Evolutionary conservation across 495 filamentous ascomycete genomes (phyloP).

Genomic region (Elasticomyces elasticus): DNA sequence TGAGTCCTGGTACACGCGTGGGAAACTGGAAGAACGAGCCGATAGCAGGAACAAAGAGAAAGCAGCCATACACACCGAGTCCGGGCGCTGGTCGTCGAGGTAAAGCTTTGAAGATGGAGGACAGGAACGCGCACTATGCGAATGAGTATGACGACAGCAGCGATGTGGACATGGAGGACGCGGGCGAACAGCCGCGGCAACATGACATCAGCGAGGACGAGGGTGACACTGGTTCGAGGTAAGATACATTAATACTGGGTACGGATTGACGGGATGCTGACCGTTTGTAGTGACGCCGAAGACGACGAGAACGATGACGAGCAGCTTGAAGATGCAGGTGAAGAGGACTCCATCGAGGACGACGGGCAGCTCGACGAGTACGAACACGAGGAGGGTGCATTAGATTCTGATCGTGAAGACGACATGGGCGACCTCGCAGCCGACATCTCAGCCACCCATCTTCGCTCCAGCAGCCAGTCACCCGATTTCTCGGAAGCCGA

Average conservation of each 20-base stretch:
- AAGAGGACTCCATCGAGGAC: slow-evolving; percentile 9
- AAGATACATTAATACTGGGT: not conserved
- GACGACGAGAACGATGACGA: not conserved
- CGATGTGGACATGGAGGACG: slow-evolving; percentile 5
- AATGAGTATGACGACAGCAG: not conserved
- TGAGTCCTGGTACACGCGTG: slow-evolving; percentile 24
- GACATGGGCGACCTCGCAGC: slow-evolving; percentile 20
- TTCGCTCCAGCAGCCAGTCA: not conserved
- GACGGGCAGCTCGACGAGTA: not conserved
- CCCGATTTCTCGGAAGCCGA: slow-evolving; percentile 10
- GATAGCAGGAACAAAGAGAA: slow-evolving; percentile 5
- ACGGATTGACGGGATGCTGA: no score
- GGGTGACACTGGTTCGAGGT: not conserved
- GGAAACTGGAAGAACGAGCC: slow-evolving; percentile 10
- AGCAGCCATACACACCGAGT: slow-evolving; percentile 4
- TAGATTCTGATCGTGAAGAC: slow-evolving; percentile 18
- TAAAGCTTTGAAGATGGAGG: slow-evolving; percentile 6
- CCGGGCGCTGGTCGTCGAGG: not conserved
- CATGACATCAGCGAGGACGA: not conserved
- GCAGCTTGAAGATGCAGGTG: not conserved
- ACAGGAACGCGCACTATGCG: not conserved
- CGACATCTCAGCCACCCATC: not conserved
- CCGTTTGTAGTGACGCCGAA: no score
- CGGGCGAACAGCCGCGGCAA: not conserved
- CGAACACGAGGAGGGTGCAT: slow-evolving; percentile 7